Conservation (phyloP, 148 eudicot species). For the Cornus controversa region DNA sequence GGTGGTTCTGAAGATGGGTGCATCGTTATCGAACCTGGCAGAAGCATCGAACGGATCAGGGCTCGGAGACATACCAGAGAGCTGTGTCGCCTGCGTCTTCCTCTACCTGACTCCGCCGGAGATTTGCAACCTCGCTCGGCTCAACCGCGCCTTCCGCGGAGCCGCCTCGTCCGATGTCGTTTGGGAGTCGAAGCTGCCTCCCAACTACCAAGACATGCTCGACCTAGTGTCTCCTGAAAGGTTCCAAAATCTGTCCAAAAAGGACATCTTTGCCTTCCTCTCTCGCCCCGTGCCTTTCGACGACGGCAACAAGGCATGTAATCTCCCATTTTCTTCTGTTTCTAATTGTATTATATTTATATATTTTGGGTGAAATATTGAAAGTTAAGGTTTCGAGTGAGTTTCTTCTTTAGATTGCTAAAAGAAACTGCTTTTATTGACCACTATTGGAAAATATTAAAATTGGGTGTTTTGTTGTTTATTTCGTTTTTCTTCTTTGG, state of each 20-base stretch:
- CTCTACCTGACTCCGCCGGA: conserved; percentile 79
- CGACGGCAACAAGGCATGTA: conserved; percentile 59
- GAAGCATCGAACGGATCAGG: conserved; percentile 49
- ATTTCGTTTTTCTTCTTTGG: background rate
- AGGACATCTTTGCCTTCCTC: conserved; percentile 69
- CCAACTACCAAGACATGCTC: conserved; percentile 59
- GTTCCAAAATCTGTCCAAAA: conserved; percentile 44
- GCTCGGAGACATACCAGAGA: conserved; percentile 89
- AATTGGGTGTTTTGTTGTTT: background rate
- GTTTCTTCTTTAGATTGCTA: too few species aligned
- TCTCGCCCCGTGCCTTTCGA: conserved; percentile 60
- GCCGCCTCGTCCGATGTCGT: conserved; percentile 90
- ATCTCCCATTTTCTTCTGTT: conserved; percentile 16
- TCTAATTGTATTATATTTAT: background rate
- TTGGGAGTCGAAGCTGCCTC: conserved; percentile 77
- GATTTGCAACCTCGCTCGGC: conserved; percentile 84
- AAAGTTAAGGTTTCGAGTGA: conserved; percentile 51
- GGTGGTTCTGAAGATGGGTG: conserved; percentile 33
- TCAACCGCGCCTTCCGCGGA: conserved; percentile 90
- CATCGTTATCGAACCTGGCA: conserved; percentile 57
- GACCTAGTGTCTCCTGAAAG: conserved; percentile 41
- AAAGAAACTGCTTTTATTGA: too few species aligned
- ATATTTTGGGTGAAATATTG: conserved; percentile 56
- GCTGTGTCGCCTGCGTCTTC: conserved; percentile 87
- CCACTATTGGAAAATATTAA: too few species aligned